phyloP scores from a whole-genome alignment of 768 basidiomycete genomes.

The Boletus rex-veris region DNA sequence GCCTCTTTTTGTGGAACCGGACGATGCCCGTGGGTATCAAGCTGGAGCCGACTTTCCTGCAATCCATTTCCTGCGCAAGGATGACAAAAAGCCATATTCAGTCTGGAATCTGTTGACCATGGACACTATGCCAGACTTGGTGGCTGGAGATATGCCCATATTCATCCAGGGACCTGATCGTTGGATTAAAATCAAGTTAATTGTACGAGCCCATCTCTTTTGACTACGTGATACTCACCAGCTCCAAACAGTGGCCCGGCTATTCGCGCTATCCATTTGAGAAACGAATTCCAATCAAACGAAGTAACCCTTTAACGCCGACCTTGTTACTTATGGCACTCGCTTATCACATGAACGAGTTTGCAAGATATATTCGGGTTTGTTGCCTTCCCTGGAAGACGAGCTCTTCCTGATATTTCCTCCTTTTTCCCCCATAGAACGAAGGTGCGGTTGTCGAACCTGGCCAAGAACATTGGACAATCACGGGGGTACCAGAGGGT shows the following conservation, averaged over 20 bases:
- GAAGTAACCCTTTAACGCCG: constrained; percentile 30
- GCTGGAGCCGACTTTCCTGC: constrained; percentile 19
- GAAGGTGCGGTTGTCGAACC: constrained; percentile 29
- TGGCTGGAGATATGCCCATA: constrained; percentile 18
- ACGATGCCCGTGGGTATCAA: constrained; percentile 5
- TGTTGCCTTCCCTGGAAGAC: constrained; percentile 1
- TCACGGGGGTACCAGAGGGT: constrained; percentile 24
- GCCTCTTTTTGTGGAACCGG: constrained; percentile 13
- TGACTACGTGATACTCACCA: neutral
- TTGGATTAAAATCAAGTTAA: constrained; percentile 34
- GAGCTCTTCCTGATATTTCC: neutral
- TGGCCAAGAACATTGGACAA: constrained; percentile 38
- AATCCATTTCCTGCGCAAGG: constrained; percentile 33
- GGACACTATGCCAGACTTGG: constrained; percentile 25
- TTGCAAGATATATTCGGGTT: constrained; percentile 32
- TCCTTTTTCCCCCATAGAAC: constrained; percentile 14
- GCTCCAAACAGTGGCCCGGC: constrained; percentile 44
- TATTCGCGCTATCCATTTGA: constrained; percentile 38
- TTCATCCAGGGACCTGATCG: constrained; percentile 22
- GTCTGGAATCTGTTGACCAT: constrained; percentile 21
- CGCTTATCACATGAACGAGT: constrained; percentile 31
- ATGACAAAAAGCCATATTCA: constrained; percentile 26
- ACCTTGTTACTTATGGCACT: constrained; percentile 31
- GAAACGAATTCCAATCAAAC: constrained; percentile 37
- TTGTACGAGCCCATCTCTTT: constrained; percentile 24